Evolutionary conservation across 441 rosid genomes (phyloP).

Genomic region (Mallotus japonicus): DNA sequence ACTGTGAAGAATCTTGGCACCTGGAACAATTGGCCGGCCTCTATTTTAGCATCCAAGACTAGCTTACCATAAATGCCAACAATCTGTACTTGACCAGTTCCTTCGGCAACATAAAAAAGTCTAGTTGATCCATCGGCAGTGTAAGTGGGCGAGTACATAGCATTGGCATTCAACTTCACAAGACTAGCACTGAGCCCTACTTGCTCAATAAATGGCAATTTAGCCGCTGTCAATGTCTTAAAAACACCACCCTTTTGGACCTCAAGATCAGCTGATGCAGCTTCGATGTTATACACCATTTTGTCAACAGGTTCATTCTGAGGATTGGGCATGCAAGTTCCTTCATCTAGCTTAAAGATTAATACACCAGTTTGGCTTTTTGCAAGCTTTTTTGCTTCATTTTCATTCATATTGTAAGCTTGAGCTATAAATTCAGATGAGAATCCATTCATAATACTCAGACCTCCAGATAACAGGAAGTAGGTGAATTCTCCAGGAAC

Average conservation of each 20-base stretch:
- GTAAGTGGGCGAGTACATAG: conserved; percentile 27
- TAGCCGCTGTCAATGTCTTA: conserved; percentile 3
- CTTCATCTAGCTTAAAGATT: conserved; percentile 21
- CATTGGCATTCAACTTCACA: conserved; percentile 24
- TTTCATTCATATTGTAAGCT: conserved; percentile 21
- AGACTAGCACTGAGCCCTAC: conserved; percentile 22
- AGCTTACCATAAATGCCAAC: conserved; percentile 31
- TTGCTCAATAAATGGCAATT: conserved; percentile 29
- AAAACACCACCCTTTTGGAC: conserved; percentile 22
- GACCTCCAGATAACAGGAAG: conserved; percentile 29
- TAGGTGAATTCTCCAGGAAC: conserved; percentile 34
- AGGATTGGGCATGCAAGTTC: conserved; percentile 18
- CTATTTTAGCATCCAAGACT: conserved; percentile 19
- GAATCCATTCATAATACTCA: conserved; percentile 26
- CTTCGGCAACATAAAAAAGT: conserved; percentile 23
- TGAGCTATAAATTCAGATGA: conserved; percentile 20
- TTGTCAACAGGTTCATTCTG: not conserved
- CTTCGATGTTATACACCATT: conserved; percentile 19
- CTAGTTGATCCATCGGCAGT: conserved; percentile 8
- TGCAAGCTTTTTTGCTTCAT: conserved; percentile 24
- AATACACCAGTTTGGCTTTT: conserved; percentile 21
- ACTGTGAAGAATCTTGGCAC: conserved; percentile 33
- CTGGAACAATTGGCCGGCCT: conserved; percentile 31
- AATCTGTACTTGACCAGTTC: conserved; percentile 31
- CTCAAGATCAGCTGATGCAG: conserved; percentile 11